Conservation (phyloP, 805 yeast species). For the Kodamaea sagamina region DNA sequence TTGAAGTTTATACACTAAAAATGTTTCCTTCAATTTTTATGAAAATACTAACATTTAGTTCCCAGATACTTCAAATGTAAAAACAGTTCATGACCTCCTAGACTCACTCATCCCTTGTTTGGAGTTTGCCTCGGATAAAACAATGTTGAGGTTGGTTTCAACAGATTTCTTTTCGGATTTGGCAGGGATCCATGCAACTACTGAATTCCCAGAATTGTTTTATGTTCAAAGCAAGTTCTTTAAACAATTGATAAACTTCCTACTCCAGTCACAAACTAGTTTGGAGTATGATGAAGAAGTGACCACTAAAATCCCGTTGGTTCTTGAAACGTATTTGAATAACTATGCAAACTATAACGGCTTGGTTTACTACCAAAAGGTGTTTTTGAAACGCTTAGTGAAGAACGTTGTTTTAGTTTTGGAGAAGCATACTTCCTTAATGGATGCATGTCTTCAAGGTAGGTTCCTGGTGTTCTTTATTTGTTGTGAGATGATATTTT, state of each 20-base stretch:
- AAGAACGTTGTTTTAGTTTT: background rate
- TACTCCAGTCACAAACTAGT: background rate
- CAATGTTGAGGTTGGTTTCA: background rate
- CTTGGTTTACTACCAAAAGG: slow-evolving; percentile 1
- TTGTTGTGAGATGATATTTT: background rate
- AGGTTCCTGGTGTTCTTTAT: background rate
- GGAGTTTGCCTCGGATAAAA: slow-evolving; percentile 3
- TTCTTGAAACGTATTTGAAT: background rate
- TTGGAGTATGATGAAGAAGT: background rate
- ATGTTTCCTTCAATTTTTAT: no score
- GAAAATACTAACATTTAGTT: background rate
- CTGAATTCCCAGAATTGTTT: background rate
- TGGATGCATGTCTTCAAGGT: slow-evolving; percentile 2
- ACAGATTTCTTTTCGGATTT: slow-evolving; percentile 7
- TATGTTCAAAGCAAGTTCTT: slow-evolving; percentile 8
- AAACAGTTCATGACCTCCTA: background rate
- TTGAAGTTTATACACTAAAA: no score
- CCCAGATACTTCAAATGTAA: background rate
- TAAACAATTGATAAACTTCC: slow-evolving; percentile 7
- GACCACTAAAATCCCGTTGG: background rate
- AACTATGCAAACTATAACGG: background rate
- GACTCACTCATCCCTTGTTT: slow-evolving; percentile 1
- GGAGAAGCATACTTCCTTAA: no score
- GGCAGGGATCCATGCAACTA: background rate
- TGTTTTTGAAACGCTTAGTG: slow-evolving; percentile 1